Evolutionary conservation across 768 basidiomycete genomes (phyloP), one percentile per base, ranked within the genome.

Genomic region (Lentinula detonsa): DNA sequence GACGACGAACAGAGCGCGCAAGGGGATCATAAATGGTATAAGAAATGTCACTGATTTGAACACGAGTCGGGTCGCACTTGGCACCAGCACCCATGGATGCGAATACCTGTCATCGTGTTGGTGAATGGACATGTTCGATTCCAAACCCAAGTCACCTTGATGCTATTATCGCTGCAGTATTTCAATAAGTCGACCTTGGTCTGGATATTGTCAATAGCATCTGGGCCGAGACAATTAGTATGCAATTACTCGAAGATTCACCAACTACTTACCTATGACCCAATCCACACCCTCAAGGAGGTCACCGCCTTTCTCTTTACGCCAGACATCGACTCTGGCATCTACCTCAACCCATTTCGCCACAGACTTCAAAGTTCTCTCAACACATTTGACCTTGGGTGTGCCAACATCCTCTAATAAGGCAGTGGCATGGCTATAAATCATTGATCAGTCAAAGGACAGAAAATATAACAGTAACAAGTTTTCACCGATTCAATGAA

Each of bases 11-110:
- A 21, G 91, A 83, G 61, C 95, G 88, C 23, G 97, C 97, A 16
- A 99, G 84, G 4, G 95, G 95, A 72, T 98, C 97, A 68, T 98
- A 96, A 43, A 92, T 81, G 0, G 97, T 98, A 61, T 79, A 78
- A 2, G 95, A 94, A 66, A 98, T 93, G 74, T 98, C 96, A 64
- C 88, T 89, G 60, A 98, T 97, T 72, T 98, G 95, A 28, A 99
- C 84, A 43, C 94, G 85, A 1, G 95, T 96, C 0, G 97, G 95
- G 72, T 99, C 97, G 66, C 83, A 84, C 75, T 98, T 99, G 13
- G 95, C 90, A 11, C 95, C 88, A 3, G 95, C 92, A 33, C 97
- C 97, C 94, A 99, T 97, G 28, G 94, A 94, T 0, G 95, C 93
- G 73, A 98, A 97, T 16, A 95, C 89, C 89, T 91, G 64, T 81